A percentile compares a stretch with the other conserved stretches of the same genome.
These are phyloP conservation scores for Dothistroma septosporum DNA, from an alignment of 2,329 filamentous ascomycete genomes.

Conservation along the genomic window DNA sequence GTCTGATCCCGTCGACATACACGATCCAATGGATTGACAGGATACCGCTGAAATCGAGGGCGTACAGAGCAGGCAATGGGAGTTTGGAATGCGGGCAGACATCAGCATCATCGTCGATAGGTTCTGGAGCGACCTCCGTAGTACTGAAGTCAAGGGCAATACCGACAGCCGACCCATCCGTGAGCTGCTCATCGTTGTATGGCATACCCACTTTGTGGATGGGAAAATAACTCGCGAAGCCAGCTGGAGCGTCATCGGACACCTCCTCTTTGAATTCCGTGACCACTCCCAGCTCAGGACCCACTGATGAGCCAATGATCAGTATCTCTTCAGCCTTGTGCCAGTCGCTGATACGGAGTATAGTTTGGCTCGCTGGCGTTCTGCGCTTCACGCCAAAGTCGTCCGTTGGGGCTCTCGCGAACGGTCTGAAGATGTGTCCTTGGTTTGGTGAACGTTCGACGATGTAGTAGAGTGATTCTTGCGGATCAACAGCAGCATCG, in stretches of 20 bases:
- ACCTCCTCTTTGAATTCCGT: conserved; percentile 60
- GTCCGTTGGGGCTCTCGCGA: conserved; percentile 59
- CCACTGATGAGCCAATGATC: conserved; percentile 75
- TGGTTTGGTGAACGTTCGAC: conserved; percentile 63
- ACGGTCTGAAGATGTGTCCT: conserved; percentile 62
- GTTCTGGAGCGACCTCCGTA: conserved; percentile 19
- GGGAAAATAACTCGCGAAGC: background rate
- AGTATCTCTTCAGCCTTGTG: conserved; percentile 77
- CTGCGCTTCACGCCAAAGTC: conserved; percentile 54
- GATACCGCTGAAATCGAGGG: conserved; percentile 83
- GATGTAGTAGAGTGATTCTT: conserved; percentile 71
- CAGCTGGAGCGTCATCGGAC: background rate
- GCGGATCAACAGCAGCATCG: conserved; percentile 26
- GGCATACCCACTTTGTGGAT: background rate
- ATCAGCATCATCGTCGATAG: conserved; percentile 48
- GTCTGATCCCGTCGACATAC: conserved; percentile 49
- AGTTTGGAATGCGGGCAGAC: conserved; percentile 74
- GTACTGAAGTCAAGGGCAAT: conserved; percentile 65
- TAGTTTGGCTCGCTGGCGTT: conserved; percentile 68
- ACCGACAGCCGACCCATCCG: conserved; percentile 77
- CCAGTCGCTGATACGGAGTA: conserved; percentile 74
- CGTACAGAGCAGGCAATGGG: conserved; percentile 77
- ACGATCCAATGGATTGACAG: conserved; percentile 86
- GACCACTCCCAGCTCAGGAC: conserved; percentile 73
- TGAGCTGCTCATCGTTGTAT: conserved; percentile 47